A percentile compares a stretch with the other conserved stretches of the same genome.
Evolutionary conservation across 805 yeast species (phyloP).

Genomic region (Wickerhamiella dianesei): DNA sequence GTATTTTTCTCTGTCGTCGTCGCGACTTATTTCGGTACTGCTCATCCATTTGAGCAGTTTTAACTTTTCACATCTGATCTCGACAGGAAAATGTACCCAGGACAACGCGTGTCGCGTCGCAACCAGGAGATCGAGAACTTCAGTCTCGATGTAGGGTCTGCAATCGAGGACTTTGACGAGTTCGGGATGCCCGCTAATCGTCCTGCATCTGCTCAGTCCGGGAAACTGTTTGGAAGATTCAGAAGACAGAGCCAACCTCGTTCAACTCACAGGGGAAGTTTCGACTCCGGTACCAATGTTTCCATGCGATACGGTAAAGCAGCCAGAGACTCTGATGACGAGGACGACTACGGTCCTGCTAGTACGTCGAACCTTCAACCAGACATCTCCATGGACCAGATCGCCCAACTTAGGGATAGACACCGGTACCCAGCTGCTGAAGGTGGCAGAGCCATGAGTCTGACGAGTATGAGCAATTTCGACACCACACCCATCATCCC

Average conservation of each 20-base stretch:
- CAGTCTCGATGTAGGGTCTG: constrained; percentile 5
- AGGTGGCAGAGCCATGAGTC: constrained; percentile 20
- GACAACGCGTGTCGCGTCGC: constrained; percentile 9
- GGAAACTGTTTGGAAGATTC: constrained; percentile 6
- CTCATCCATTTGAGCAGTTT: not conserved
- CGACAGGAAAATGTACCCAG: too few species aligned
- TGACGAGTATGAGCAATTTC: constrained; percentile 22
- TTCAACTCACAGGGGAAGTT: not conserved
- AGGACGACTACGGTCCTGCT: constrained; percentile 18
- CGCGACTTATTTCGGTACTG: not conserved
- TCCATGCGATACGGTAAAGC: not conserved
- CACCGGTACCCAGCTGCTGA: constrained; percentile 24
- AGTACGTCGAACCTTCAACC: not conserved
- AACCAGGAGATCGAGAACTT: constrained; percentile 8
- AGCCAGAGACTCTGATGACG: constrained; percentile 19
- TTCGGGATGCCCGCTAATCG: constrained; percentile 17
- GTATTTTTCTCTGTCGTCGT: too few species aligned
- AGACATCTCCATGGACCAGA: constrained; percentile 16
- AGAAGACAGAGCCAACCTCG: constrained; percentile 1
- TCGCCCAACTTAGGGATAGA: constrained; percentile 22
- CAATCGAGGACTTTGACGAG: constrained; percentile 15
- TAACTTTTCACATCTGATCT: not conserved
- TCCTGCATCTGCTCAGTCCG: constrained; percentile 3
- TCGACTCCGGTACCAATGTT: not conserved
- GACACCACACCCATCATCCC: constrained; percentile 29